These are phyloP conservation scores for Saccharomycopsis capsularis DNA, from an alignment of 805 yeast species.

Conservation along the genomic window DNA sequence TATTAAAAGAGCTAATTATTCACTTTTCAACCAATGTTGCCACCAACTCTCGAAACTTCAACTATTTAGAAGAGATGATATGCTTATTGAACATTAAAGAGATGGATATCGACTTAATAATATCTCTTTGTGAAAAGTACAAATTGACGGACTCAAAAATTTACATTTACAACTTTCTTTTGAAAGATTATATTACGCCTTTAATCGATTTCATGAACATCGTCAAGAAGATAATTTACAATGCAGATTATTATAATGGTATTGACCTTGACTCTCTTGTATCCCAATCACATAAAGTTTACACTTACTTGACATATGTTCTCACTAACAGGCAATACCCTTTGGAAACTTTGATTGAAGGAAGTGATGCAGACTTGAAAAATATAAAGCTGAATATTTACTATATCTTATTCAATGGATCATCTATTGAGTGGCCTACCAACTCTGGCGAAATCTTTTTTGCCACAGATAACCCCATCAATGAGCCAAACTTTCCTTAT, in stretches of 20 bases:
- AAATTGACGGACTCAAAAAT: slow-evolving; percentile 55
- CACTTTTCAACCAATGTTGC: slow-evolving; percentile 34
- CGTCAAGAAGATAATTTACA: slow-evolving; percentile 11
- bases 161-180: slow-evolving; percentile 63
- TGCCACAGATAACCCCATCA: slow-evolving; percentile 21
- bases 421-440: slow-evolving; percentile 41
- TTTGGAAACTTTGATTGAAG: slow-evolving; percentile 44
- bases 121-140: slow-evolving; percentile 51
- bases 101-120: slow-evolving; percentile 73
- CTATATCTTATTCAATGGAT: slow-evolving; percentile 52
- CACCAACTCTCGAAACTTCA: background rate
- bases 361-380: slow-evolving; percentile 26
- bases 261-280: background rate
- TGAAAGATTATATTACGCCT: slow-evolving; percentile 70
- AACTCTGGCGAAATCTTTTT: slow-evolving; percentile 30
- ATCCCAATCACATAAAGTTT: slow-evolving; percentile 32
- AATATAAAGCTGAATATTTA: slow-evolving; percentile 48
- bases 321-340: slow-evolving; percentile 81
- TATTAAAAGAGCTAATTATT: slow-evolving; percentile 48
- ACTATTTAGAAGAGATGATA: slow-evolving; percentile 53
- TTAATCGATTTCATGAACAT: slow-evolving; percentile 43
- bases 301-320: slow-evolving; percentile 58
- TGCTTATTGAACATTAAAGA: slow-evolving; percentile 60
- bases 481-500: slow-evolving; percentile 62
- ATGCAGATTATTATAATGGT: background rate